These are phyloP conservation scores for Pichia sp. DNA, from an alignment of 1,139 yeast genomes.

Conservation along the genomic window DNA sequence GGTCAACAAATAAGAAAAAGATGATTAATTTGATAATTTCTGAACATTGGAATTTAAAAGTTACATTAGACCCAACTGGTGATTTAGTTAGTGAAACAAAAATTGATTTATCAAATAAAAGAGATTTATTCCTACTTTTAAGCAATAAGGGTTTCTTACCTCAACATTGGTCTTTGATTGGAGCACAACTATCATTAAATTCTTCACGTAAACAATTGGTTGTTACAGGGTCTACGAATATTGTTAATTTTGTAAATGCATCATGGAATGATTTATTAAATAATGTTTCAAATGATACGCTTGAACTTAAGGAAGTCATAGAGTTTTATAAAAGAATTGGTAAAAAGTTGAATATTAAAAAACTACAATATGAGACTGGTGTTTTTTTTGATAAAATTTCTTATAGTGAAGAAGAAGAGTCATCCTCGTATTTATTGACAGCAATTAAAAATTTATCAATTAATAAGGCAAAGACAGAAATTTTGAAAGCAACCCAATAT, in stretches of 20 bases:
- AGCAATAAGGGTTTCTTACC: slow-evolving; percentile 42
- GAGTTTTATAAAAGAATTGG: slow-evolving; percentile 16
- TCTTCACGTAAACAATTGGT: slow-evolving; percentile 33
- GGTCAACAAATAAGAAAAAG: slow-evolving; percentile 22
- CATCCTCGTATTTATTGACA: slow-evolving; percentile 19
- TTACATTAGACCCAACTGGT: slow-evolving; percentile 13
- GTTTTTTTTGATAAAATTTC: slow-evolving; percentile 27
- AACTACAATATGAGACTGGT: slow-evolving; percentile 22
- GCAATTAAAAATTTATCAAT: slow-evolving; percentile 23
- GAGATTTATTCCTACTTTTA: slow-evolving; percentile 45
- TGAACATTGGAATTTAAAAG: slow-evolving; percentile 14
- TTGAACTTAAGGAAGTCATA: slow-evolving; percentile 18
- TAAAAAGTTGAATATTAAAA: slow-evolving; percentile 20
- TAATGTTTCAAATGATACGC: slow-evolving; percentile 17
- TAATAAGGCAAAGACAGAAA: slow-evolving; percentile 22
- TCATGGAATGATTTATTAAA: slow-evolving; percentile 28
- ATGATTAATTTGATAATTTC: slow-evolving; percentile 13
- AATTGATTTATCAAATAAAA: slow-evolving; percentile 33
- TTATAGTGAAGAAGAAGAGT: slow-evolving; percentile 13
- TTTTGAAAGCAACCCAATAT: slow-evolving; percentile 26
- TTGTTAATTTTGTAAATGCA: slow-evolving; percentile 28
- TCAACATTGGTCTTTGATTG: slow-evolving; percentile 47
- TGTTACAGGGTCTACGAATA: slow-evolving; percentile 31
- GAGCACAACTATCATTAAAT: slow-evolving; percentile 45
- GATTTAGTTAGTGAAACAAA: slow-evolving; percentile 32